Evolutionary conservation across 1,139 yeast species (phyloP).

Genomic region (Suhomyces wounanorum): DNA sequence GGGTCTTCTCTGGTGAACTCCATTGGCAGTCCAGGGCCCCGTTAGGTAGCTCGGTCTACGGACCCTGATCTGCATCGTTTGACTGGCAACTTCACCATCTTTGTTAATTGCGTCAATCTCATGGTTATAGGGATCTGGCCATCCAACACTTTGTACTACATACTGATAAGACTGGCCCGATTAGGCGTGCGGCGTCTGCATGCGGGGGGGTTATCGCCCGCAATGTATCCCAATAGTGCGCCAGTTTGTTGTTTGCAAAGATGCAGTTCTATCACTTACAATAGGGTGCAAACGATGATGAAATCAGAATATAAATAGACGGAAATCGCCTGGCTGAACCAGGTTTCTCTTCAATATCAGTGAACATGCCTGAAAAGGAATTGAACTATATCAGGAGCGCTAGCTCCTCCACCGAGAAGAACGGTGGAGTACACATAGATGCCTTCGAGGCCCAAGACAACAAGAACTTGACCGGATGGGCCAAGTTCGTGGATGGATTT

Average conservation of each 20-base stretch:
- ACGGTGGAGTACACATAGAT: constrained; percentile 46
- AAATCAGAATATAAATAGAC: background rate
- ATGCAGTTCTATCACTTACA: background rate
- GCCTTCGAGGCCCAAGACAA: constrained; percentile 38
- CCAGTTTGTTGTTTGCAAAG: background rate
- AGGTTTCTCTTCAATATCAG: background rate
- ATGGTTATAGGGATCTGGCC: background rate
- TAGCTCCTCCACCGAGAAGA: constrained; percentile 40
- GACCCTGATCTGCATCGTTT: background rate
- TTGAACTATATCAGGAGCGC: constrained; percentile 44
- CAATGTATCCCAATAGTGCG: background rate
- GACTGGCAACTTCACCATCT: background rate
- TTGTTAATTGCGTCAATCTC: background rate
- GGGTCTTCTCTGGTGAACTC: too few relatives aligned
- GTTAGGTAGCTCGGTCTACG: background rate
- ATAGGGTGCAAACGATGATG: background rate
- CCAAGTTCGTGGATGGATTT: constrained; percentile 55
- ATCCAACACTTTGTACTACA: background rate
- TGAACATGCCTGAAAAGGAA: constrained; percentile 44
- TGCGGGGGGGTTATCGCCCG: background rate
- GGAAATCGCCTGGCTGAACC: background rate
- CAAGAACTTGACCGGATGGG: constrained; percentile 37
- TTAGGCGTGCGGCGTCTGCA: background rate
- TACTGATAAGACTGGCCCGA: background rate
- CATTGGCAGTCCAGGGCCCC: too few relatives aligned